Evolutionary conservation across 1,139 yeast species (phyloP).

Genomic region (Saccharomycopsis hybrid): DNA sequence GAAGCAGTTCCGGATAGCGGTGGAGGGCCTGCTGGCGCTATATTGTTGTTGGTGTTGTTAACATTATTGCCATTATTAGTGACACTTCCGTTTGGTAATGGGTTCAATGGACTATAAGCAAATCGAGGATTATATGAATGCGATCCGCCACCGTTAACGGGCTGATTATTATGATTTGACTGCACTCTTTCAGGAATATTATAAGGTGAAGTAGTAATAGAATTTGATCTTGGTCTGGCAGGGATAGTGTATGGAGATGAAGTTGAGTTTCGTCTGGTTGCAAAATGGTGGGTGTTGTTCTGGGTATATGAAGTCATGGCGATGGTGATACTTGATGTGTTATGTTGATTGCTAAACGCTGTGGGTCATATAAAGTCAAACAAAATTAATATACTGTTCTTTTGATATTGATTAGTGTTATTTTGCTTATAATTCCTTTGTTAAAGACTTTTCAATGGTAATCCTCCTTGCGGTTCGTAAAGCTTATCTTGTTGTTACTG

Average conservation of each 20-base stretch:
- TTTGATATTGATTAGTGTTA: not conserved
- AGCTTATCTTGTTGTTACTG: too few relatives aligned
- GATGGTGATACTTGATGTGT: not conserved
- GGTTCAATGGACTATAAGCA: not conserved
- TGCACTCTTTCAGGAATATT: slow-evolving; percentile 17
- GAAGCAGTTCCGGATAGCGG: not conserved
- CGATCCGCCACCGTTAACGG: not conserved
- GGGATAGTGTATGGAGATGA: slow-evolving; percentile 20
- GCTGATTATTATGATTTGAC: not conserved
- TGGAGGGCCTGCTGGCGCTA: slow-evolving; percentile 25
- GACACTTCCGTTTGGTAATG: not conserved
- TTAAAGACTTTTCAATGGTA: too few relatives aligned
- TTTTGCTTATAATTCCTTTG: too few relatives aligned
- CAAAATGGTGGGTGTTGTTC: slow-evolving; percentile 6
- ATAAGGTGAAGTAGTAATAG: slow-evolving; percentile 14
- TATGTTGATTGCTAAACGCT: not conserved
- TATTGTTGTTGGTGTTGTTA: not conserved
- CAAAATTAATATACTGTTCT: not conserved
- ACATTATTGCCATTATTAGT: too few relatives aligned
- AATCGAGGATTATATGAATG: slow-evolving; percentile 8
- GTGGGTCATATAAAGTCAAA: not conserved
- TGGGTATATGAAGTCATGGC: slow-evolving; percentile 14
- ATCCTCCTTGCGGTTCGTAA: too few relatives aligned
- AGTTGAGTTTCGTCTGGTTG: slow-evolving; percentile 16
- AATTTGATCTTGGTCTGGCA: slow-evolving; percentile 16